A percentile compares a stretch with the other conserved stretches of the same genome.
phyloP scores from a whole-genome alignment of 495 filamentous ascomycete species.

The Penicillium salamii region DNA sequence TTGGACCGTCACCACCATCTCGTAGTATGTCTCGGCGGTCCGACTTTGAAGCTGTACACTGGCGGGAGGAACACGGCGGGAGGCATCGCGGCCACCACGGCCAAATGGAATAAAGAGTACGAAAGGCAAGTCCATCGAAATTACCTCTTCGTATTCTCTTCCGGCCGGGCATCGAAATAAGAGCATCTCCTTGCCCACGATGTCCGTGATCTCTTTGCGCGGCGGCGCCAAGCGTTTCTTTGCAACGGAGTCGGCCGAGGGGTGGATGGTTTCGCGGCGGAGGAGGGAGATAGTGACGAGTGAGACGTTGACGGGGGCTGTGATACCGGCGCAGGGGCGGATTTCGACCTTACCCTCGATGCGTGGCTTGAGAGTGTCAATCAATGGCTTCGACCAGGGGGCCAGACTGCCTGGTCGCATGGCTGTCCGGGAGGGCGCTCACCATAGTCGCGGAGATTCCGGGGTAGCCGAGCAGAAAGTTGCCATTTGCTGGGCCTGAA shows the following conservation, averaged over 20 bases:
- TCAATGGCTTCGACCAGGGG: slow-evolving; percentile 2
- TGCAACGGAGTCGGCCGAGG: slow-evolving; percentile 86
- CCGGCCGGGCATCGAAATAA: slow-evolving; percentile 82
- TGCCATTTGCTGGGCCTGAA: slow-evolving; percentile 94
- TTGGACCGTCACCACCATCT: slow-evolving; percentile 93
- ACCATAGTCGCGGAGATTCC: slow-evolving; percentile 98
- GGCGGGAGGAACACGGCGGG: slow-evolving; percentile 84
- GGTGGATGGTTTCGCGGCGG: slow-evolving; percentile 93
- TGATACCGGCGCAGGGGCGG: slow-evolving; percentile 75
- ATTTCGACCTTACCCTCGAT: slow-evolving; percentile 99
- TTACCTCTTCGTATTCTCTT: slow-evolving; percentile 79
- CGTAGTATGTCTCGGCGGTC: slow-evolving; percentile 93
- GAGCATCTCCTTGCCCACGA: slow-evolving; percentile 93
- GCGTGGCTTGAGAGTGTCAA: slow-evolving; percentile 60
- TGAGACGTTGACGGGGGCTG: slow-evolving; percentile 85
- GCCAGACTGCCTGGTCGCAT: not conserved
- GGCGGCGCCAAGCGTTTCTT: slow-evolving; percentile 91
- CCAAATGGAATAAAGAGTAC: slow-evolving; percentile 96
- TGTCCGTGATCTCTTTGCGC: slow-evolving; percentile 83
- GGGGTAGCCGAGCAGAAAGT: slow-evolving; percentile 93
- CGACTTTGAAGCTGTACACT: slow-evolving; percentile 87
- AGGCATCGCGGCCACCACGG: slow-evolving; percentile 81
- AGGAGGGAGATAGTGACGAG: slow-evolving; percentile 93
- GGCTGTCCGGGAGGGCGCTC: slow-evolving; percentile 31
- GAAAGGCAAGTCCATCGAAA: slow-evolving; percentile 97